Base-by-base conservation (phyloP, 192 early-diverging fungal genomes). In the Podila minutissima region DNA sequence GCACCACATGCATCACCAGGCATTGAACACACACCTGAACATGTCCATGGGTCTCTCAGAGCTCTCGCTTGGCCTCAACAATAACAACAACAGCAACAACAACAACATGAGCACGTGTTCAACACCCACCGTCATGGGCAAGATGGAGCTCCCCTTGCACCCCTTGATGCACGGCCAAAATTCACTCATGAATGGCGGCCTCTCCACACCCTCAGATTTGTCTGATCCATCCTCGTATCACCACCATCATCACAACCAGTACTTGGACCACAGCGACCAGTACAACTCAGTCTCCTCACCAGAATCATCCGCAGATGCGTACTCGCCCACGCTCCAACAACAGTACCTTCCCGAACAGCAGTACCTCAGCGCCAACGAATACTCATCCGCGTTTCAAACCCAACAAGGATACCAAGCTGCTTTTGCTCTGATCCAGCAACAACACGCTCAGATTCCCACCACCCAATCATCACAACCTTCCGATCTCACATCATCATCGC, bases 31-130 rank as follows among this genome's bases (percentile, higher is more conserved):
- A 24, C 75, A 78, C 32, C 26, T 81, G 38, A 69, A 81, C 57
- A 81, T 81, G 61, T 68, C 61, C 41, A 72, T 81, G 62, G 63
- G 65, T 46, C 57, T 81, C 13, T 73, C 76, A 28, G 76, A 68
- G 2, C 64, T 79, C 59, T 13, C 75, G 9, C 60, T 75, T 29
- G 64, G 69, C 20, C 29, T 29, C 29, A 67, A 78, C 31, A 48
- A 29, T 61, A 8, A 48, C 46, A 24, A 3, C 32, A 28, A 46
- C 17, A 28, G 20, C 19, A 26, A 38, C 28, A 35, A 46, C 29
- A 53, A 31, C 32, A 63, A 33, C 5, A 64, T 75, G 15, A 67
- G 57, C 37, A 19, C 63, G 3, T 71, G 67, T 15, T 62, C 74
- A 0, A 57, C 76, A 37, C 60, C 75, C 0, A 51, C 53, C 0